phyloP scores from a whole-genome alignment of 2,329 filamentous ascomycete genomes.

The Paecilomyces variotii region DNA sequence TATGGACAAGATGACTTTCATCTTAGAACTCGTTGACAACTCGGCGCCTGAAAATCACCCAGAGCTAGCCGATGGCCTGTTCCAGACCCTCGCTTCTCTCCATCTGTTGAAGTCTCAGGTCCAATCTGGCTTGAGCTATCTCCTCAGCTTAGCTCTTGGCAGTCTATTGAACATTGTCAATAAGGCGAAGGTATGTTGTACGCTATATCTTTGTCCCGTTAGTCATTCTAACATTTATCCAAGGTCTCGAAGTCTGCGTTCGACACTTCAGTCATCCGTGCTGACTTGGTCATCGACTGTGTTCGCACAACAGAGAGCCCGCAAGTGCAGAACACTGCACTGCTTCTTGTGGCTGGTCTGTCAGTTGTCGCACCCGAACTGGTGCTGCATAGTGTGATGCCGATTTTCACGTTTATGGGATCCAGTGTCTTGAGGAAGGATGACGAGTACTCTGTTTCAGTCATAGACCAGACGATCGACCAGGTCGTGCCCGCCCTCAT shows the following conservation, averaged over 20 bases:
- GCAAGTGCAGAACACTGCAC: constrained; percentile 84
- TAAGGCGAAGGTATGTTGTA: constrained; percentile 49
- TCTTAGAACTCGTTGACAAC: constrained; percentile 78
- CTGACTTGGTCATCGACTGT: constrained; percentile 87
- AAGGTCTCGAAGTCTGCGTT: constrained; percentile 44
- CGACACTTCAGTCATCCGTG: constrained; percentile 71
- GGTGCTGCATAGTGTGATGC: constrained; percentile 96
- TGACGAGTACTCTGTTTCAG: constrained; percentile 93
- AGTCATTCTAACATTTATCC: constrained; percentile 3
- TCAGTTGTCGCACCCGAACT: constrained; percentile 83
- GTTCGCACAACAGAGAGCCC: constrained; percentile 86
- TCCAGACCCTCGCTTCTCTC: constrained; percentile 76
- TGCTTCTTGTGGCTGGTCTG: constrained; percentile 78
- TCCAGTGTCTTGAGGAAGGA: constrained; percentile 83
- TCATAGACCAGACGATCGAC: constrained; percentile 88
- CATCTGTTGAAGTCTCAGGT: constrained; percentile 76
- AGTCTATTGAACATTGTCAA: constrained; percentile 79
- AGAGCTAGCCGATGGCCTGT: constrained; percentile 69
- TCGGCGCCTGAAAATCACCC: constrained; percentile 67
- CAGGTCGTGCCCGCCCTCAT: constrained; percentile 90
- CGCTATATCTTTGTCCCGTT: constrained; percentile 4
- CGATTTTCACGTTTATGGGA: constrained; percentile 97
- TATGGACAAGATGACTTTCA: constrained; percentile 72
- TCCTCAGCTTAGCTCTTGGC: constrained; percentile 76
- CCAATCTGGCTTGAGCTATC: constrained; percentile 79